Evolutionary conservation across 1,284 basidiomycete species (phyloP), one percentile per base, ranked within the genome.

Genomic region (Cryptococcus wingfieldii): DNA sequence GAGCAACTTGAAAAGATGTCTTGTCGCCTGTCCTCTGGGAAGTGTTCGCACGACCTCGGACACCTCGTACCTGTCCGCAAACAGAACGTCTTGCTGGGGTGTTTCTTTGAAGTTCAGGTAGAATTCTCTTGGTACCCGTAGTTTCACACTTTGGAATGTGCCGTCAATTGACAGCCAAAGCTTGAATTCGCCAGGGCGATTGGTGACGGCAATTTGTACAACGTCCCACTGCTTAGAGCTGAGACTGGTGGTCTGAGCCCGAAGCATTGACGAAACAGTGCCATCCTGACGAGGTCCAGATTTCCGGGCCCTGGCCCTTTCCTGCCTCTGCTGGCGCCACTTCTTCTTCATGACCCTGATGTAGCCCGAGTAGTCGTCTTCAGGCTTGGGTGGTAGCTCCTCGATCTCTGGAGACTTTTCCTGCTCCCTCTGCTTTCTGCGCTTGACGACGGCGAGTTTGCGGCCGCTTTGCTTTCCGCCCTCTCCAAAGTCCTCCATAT

Each of bases 121-220:
- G 73, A 98, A 95, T 68, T 93, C 85, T 50, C 94, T 84, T 0
- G 90, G 88, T 42, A 99, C 87, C 4, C 89, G 86, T 18, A 98
- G 79, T 9, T 88, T 86, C 37, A 96, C 82, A 13, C 86, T 81
- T 37, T 89, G 83, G 45, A 98, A 82, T 47, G 88, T 86, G 7
- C 84, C 83, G 51, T 93, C 89, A 47, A 93, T 84, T 0, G 86
- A 87, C 5, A 98, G 80, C 96, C 95, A 98, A 48, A 98, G 77
- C 14, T 84, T 84, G 76, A 88, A 98, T 45, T 92, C 87, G 31
- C 96, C 95, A 1, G 88, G 83, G 27, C 83, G 84, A 51, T 82
- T 82, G 50, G 85, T 88, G 0, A 85, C 83, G 19, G 89, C 86
- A 60, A 99, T 86, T 68, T 98, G 95, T 1, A 98, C 80, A 50